Conservation (phyloP, 1,284 basidiomycete genomes). For the Cutaneotrichosporon sp. region DNA sequence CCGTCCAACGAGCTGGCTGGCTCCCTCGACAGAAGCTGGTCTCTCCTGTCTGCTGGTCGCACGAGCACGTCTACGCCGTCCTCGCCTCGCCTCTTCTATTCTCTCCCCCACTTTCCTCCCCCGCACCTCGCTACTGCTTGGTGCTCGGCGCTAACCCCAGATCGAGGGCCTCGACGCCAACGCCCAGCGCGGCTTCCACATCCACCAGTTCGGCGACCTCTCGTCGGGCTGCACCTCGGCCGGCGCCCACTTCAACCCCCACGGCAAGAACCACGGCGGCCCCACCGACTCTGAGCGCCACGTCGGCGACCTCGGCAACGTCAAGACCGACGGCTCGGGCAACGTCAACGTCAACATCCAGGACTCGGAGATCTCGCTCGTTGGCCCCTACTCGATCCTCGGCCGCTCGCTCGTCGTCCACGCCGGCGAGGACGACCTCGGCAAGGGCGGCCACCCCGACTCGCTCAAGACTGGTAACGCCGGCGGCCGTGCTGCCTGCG, state of each 20-base stretch:
- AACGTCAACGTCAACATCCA: constrained; percentile 62
- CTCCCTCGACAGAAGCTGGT: too few relatives aligned
- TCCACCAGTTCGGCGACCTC: constrained; percentile 19
- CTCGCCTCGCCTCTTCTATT: background rate
- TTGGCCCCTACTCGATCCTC: constrained; percentile 68
- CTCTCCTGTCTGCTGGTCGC: too few relatives aligned
- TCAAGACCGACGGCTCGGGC: constrained; percentile 62
- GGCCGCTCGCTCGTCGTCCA: constrained; percentile 64
- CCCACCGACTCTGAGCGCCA: constrained; percentile 64
- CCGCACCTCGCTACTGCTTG: background rate
- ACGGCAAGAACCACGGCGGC: constrained; percentile 63
- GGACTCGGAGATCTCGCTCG: constrained; percentile 67
- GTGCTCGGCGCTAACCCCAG: constrained; percentile 37
- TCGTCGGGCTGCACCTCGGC: constrained; percentile 67
- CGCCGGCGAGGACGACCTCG: constrained; percentile 71
- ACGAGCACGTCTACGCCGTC: background rate
- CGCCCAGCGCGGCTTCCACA: constrained; percentile 69
- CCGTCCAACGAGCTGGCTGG: too few relatives aligned
- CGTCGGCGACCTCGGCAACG: constrained; percentile 72
- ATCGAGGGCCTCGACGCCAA: constrained; percentile 64
- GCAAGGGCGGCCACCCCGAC: constrained; percentile 65
- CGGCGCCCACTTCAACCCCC: constrained; percentile 76
- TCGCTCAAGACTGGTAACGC: constrained; percentile 74
- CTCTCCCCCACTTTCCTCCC: background rate
- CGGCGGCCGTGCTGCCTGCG: constrained; percentile 69